Conservation (phyloP, 305 asterid species). For the Solanum aculeatissimum region DNA sequence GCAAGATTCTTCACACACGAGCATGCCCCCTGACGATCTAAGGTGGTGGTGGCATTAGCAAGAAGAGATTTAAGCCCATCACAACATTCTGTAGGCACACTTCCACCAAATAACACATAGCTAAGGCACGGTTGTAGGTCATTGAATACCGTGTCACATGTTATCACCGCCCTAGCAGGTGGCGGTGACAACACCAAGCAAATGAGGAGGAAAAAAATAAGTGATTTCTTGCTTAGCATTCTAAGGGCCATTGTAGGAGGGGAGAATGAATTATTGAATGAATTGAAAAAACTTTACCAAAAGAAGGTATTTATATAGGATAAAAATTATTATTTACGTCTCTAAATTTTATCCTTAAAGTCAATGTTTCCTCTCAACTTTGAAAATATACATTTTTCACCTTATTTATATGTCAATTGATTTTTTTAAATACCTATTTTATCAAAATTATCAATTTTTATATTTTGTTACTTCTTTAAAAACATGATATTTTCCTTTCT, state of each 20-base stretch:
- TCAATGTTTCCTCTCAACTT: too few species aligned
- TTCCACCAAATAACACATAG: constrained; percentile 16
- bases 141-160: constrained; percentile 18
- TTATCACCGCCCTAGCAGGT: neutral
- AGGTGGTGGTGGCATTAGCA: constrained; percentile 6
- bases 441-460: neutral
- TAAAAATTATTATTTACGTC: neutral
- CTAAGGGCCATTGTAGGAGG: neutral
- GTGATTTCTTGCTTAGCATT: neutral
- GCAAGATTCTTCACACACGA: constrained; percentile 20
- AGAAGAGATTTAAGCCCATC: constrained; percentile 10
- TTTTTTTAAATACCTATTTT: neutral
- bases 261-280: neutral
- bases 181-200: constrained; percentile 11
- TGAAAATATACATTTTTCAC: too few species aligned
- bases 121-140: constrained; percentile 17
- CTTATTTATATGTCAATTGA: too few species aligned
- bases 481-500: neutral
- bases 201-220: neutral
- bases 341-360: too few species aligned
- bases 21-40: constrained; percentile 16
- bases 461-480: neutral
- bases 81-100: constrained; percentile 14
- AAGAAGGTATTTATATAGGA: neutral
- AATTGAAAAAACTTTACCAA: neutral